Evolutionary conservation across 345 rosid genomes (phyloP).

Genomic region (Eucalyptus curtisii): DNA sequence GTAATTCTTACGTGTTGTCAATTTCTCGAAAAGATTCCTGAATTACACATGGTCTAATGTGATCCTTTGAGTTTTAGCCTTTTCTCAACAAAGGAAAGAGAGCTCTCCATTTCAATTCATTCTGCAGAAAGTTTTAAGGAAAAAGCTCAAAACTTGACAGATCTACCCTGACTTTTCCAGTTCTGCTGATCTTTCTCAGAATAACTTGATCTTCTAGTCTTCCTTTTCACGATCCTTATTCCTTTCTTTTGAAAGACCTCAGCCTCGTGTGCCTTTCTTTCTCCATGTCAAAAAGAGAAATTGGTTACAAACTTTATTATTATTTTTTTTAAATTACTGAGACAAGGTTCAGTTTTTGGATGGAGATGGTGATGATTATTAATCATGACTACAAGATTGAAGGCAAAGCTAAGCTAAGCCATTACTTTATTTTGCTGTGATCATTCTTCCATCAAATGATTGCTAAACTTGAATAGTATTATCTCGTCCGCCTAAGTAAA

Average conservation of each 20-base stretch:
- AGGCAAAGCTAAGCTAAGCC: not conserved
- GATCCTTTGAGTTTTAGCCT: not conserved
- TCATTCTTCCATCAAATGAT: not conserved
- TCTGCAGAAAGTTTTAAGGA: not conserved
- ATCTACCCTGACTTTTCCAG: not conserved
- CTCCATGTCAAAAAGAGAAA: not conserved
- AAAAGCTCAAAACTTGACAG: not conserved
- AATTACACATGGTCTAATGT: not conserved
- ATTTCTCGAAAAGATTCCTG: not conserved
- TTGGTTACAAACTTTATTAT: not conserved
- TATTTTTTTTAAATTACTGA: not conserved
- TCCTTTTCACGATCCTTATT: not conserved
- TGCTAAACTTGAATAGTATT: not conserved
- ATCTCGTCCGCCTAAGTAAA: not conserved
- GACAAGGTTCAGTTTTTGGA: not conserved
- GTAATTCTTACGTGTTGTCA: not conserved
- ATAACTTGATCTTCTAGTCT: constrained; percentile 7
- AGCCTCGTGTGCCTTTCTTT: not conserved
- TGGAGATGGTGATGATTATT: not conserved
- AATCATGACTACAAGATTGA: not conserved
- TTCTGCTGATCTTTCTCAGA: not conserved
- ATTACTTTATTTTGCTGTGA: not conserved
- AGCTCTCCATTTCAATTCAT: not conserved
- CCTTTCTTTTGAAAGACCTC: not conserved
- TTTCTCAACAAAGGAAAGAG: not conserved